Percentiles rank a stretch among this genome's conserved stretches.
Evolutionary conservation across 345 rosid species (phyloP).

Genomic region (Eucalyptus marginata): DNA sequence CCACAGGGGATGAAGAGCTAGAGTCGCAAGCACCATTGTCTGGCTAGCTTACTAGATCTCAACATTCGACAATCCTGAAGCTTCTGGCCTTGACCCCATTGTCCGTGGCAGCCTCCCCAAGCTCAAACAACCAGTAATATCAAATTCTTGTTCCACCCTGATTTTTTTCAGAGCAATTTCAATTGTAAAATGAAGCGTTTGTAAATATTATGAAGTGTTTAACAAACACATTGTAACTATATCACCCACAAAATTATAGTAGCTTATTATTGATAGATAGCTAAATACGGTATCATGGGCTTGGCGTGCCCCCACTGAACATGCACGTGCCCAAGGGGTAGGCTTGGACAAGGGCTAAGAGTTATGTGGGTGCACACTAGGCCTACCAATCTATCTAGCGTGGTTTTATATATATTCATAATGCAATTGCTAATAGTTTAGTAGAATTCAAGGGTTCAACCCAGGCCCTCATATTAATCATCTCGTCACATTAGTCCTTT

Average conservation of each 20-base stretch:
- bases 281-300: neutral
- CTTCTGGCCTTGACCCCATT: no score
- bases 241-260: neutral
- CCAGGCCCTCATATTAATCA: neutral
- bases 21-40: no score
- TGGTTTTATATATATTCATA: neutral
- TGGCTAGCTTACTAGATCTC: no score
- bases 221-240: rapidly evolving
- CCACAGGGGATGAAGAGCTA: no score
- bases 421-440: neutral
- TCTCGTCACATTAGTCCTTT: neutral
- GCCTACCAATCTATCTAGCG: neutral
- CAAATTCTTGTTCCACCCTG: neutral
- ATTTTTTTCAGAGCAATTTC: neutral
- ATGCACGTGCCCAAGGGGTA: neutral
- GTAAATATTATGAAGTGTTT: neutral
- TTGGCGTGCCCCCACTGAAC: neutral
- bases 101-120: no score
- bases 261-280: neutral
- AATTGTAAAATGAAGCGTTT: rapidly evolving
- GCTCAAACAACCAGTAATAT: no score
- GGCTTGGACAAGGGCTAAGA: neutral
- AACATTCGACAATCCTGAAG: no score
- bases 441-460: neutral
- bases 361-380: neutral